A percentile compares a stretch with the other conserved stretches of the same genome.
These are phyloP conservation scores for Stemphylium lycopersici DNA, from an alignment of 2,329 filamentous ascomycete genomes.

Conservation along the genomic window DNA sequence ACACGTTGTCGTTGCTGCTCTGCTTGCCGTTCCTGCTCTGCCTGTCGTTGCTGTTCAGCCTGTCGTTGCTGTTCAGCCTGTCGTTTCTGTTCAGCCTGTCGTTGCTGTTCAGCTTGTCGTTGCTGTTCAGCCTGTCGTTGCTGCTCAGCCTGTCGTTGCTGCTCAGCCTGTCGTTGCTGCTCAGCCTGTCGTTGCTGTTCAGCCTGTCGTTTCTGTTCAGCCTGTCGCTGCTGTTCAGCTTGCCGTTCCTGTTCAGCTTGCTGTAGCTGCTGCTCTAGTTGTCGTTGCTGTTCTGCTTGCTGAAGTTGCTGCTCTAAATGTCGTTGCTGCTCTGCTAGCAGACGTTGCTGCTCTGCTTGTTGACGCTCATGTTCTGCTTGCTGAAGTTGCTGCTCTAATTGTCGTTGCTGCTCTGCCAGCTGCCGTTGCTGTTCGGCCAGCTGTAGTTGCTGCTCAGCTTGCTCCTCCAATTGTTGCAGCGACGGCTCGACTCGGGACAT, in stretches of 20 bases:
- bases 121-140: slow-evolving; percentile 2
- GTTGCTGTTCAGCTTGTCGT: no score
- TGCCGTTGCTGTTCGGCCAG: background rate
- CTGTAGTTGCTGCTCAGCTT: background rate
- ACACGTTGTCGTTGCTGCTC: slow-evolving; percentile 5
- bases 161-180: background rate
- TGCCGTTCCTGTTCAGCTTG: background rate
- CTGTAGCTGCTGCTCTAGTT: background rate
- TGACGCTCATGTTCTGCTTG: background rate
- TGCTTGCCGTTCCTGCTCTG: background rate
- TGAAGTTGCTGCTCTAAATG: background rate
- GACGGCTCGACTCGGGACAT: background rate
- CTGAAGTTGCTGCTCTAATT: background rate
- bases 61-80: no score
- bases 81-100: background rate
- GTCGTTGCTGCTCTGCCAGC: background rate
- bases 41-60: background rate
- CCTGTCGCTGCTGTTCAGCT: background rate
- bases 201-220: background rate
- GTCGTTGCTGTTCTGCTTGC: background rate
- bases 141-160: slow-evolving; percentile 5
- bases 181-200: no score
- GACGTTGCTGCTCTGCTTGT: background rate
- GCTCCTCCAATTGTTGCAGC: slow-evolving; percentile 4
- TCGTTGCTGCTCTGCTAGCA: background rate